Conservation (phyloP, 495 filamentous ascomycete species). For the Hyaloscypha hepaticicola region DNA sequence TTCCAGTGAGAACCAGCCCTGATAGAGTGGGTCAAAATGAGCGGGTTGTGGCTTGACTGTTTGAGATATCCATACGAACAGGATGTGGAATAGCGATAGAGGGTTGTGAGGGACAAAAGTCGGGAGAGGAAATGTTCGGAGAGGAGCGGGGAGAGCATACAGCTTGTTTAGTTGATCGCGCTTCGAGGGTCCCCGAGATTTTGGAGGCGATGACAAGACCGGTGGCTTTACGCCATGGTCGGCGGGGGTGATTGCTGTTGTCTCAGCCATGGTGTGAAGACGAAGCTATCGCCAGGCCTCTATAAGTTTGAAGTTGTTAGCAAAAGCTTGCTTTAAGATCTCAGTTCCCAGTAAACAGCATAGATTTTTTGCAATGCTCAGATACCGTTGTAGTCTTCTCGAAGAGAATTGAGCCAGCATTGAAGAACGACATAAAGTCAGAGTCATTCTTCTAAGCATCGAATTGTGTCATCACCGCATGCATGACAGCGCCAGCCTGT, state of each 20-base stretch:
- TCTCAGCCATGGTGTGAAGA: conserved; percentile 27
- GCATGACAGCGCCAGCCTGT: conserved; percentile 7
- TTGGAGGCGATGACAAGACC: conserved; percentile 10
- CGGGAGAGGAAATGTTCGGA: conserved; percentile 78
- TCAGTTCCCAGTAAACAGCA: conserved; percentile 2
- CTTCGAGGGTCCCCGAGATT: conserved; percentile 25
- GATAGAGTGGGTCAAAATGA: conserved; percentile 65
- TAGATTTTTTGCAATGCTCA: conserved; percentile 57
- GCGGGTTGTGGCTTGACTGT: conserved; percentile 61
- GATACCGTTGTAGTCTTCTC: conserved; percentile 99
- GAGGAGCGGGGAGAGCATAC: conserved; percentile 76
- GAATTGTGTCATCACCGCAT: conserved; percentile 61
- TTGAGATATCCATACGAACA: conserved; percentile 72
- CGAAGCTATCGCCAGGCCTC: conserved; percentile 20
- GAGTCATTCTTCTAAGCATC: conserved; percentile 59
- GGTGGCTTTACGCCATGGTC: conserved; percentile 2
- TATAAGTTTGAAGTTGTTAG: conserved; percentile 13
- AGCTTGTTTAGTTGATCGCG: conserved; percentile 59
- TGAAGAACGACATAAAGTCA: conserved; percentile 74
- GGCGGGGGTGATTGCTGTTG: conserved; percentile 4
- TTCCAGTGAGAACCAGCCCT: conserved; percentile 71
- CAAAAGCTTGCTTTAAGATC: background rate
- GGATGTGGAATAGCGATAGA: conserved; percentile 76
- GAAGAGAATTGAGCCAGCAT: conserved; percentile 63
- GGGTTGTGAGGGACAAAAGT: conserved; percentile 90